These are phyloP conservation scores for Vigna radiata DNA, from an alignment of 306 rosid genomes.

Conservation along the genomic window DNA sequence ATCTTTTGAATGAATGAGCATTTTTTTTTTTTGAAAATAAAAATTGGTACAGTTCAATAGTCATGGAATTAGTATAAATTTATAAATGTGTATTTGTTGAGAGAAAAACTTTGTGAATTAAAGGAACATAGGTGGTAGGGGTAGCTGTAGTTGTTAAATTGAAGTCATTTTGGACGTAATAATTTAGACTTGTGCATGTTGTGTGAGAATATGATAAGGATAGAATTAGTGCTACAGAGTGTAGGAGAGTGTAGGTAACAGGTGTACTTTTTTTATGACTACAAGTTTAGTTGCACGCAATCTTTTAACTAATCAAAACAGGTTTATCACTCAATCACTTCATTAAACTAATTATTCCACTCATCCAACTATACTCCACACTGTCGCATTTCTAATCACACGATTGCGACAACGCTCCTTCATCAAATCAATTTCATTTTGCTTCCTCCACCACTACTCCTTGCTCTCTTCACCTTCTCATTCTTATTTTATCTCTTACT, in stretches of 20 bases:
- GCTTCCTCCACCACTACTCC: no score
- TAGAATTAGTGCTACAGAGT: not conserved
- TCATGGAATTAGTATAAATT: no score
- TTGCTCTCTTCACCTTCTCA: no score
- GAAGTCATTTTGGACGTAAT: slow-evolving; percentile 35
- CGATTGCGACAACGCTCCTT: slow-evolving; percentile 26
- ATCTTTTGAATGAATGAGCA: no score
- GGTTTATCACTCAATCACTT: slow-evolving; percentile 13
- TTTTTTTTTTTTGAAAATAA: no score
- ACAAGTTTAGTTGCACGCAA: not conserved
- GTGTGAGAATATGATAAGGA: not conserved
- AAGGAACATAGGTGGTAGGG: not conserved
- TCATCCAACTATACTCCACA: not conserved
- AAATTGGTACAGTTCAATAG: no score
- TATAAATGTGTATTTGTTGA: no score
- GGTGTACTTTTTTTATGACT: not conserved
- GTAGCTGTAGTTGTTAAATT: not conserved
- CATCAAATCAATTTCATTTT: not conserved
- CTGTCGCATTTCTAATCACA: slow-evolving; percentile 1
- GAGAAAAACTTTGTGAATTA: not conserved
- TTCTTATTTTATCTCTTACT: no score
- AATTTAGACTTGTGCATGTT: not conserved
- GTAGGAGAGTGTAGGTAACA: slow-evolving; percentile 26
- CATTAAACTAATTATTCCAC: slow-evolving; percentile 20
- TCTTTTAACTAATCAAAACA: slow-evolving; percentile 27